Evolutionary conservation across 345 rosid genomes (phyloP).

Genomic region (Gossypium longicalyx): DNA sequence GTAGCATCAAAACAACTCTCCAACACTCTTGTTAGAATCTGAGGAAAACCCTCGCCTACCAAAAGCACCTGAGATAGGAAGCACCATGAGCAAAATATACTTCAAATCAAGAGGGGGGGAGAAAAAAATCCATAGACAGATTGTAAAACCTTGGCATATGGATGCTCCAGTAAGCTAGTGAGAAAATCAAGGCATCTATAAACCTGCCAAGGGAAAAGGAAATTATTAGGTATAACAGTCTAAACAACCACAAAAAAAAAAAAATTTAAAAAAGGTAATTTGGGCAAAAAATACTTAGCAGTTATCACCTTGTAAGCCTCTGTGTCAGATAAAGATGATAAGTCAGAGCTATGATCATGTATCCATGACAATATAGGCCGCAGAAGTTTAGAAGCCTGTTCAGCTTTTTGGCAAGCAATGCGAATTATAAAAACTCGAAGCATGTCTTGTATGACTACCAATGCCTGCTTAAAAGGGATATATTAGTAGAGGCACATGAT

Average conservation of each 20-base stretch:
- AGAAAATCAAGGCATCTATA: slow-evolving; percentile 70
- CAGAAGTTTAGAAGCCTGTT: slow-evolving; percentile 67
- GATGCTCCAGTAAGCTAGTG: slow-evolving; percentile 84
- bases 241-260: slow-evolving; percentile 5
- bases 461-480: slow-evolving; percentile 45
- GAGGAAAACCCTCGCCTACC: slow-evolving; percentile 60
- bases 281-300: not conserved
- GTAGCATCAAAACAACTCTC: slow-evolving; percentile 58
- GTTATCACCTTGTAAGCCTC: slow-evolving; percentile 73
- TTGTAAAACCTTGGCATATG: slow-evolving; percentile 59
- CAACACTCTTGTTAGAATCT: slow-evolving; percentile 50
- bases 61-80: slow-evolving; percentile 49
- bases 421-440: slow-evolving; percentile 88
- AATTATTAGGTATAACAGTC: slow-evolving; percentile 18
- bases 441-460: slow-evolving; percentile 91
- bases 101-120: not conserved
- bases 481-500: slow-evolving; percentile 15
- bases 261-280: not conserved
- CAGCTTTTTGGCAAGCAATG: slow-evolving; percentile 66
- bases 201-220: slow-evolving; percentile 44
- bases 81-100: slow-evolving; percentile 15
- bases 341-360: slow-evolving; percentile 42
- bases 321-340: slow-evolving; percentile 40
- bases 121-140: slow-evolving; percentile 1
- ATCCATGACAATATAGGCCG: slow-evolving; percentile 69